A percentile compares a stretch with the other conserved stretches of the same genome.
Evolutionary conservation across 495 filamentous ascomycete species (phyloP).

Genomic region (Aspergillus kassunensis): DNA sequence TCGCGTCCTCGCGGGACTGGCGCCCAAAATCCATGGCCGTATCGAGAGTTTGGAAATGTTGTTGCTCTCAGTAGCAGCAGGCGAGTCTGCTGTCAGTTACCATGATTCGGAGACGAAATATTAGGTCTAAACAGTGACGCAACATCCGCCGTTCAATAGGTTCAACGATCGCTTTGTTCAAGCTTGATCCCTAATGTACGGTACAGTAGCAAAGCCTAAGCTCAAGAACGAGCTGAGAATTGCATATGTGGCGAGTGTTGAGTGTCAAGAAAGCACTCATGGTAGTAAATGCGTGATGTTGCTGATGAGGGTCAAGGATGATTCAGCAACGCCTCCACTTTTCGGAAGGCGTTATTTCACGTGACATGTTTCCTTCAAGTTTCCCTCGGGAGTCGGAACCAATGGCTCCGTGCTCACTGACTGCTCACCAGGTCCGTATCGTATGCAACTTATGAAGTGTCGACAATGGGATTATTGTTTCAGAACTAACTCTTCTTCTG

Average conservation of each 20-base stretch:
- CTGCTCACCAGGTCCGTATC: too few species aligned
- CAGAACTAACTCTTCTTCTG: too few species aligned
- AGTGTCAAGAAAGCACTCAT: not conserved
- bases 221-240: not conserved
- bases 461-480: too few species aligned
- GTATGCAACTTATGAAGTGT: too few species aligned
- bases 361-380: conserved; percentile 2
- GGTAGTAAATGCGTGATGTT: not conserved
- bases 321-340: conserved; percentile 7
- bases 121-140: conserved; percentile 2
- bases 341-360: not conserved
- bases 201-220: not conserved
- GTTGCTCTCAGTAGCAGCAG: conserved; percentile 20
- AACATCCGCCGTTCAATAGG: not conserved
- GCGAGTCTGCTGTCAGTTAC: conserved; percentile 15
- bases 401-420: too few species aligned
- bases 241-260: not conserved
- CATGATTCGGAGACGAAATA: conserved; percentile 16
- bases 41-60: conserved; percentile 14
- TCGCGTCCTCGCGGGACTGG: conserved; percentile 16
- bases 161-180: not conserved
- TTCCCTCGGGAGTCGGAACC: too few species aligned
- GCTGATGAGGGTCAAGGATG: conserved; percentile 4
- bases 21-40: conserved; percentile 27
- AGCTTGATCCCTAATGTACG: not conserved